A percentile compares a stretch with the other conserved stretches of the same genome.
Conservation (phyloP, 192 early-diverging fungal species). For the Coemansia sp. region DNA sequence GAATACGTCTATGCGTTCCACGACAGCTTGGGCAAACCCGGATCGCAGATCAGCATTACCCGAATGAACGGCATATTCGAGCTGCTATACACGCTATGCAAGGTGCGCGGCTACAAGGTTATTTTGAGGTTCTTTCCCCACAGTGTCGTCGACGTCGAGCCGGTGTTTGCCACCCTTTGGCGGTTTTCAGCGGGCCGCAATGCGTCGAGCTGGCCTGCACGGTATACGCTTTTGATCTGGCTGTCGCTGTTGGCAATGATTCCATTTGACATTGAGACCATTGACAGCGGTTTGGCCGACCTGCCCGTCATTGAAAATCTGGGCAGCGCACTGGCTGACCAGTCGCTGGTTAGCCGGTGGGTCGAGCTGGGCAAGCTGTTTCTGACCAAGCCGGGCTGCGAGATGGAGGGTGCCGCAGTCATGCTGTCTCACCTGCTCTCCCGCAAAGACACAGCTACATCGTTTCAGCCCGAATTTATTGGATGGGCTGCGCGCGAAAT, state of each 20-base stretch:
- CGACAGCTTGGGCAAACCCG: background rate
- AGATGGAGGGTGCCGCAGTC: slow-evolving; percentile 80
- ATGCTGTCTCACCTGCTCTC: slow-evolving; percentile 81
- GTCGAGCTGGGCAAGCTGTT: slow-evolving; percentile 65
- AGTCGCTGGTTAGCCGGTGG: slow-evolving; percentile 66
- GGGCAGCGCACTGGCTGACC: background rate
- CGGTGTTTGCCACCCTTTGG: slow-evolving; percentile 71
- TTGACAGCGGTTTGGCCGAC: slow-evolving; percentile 67
- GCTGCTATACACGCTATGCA: slow-evolving; percentile 72
- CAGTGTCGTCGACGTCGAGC: slow-evolving; percentile 85
- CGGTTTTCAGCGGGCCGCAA: slow-evolving; percentile 2
- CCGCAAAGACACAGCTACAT: slow-evolving; percentile 67
- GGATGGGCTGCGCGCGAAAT: slow-evolving; percentile 61
- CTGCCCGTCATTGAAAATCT: slow-evolving; percentile 6
- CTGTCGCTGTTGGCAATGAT: slow-evolving; percentile 93
- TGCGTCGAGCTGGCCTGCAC: slow-evolving; percentile 65
- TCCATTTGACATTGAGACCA: slow-evolving; percentile 87
- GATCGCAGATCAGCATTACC: background rate
- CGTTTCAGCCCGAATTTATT: slow-evolving; percentile 65
- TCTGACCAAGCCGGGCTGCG: slow-evolving; percentile 75
- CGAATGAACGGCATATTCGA: slow-evolving; percentile 34
- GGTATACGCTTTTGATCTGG: slow-evolving; percentile 87
- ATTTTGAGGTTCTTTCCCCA: slow-evolving; percentile 91
- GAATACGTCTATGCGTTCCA: slow-evolving; percentile 29
- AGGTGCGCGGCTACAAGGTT: slow-evolving; percentile 88